phyloP scores from a whole-genome alignment of 148 eudicot species.

The Rhododendron mucronatum region DNA sequence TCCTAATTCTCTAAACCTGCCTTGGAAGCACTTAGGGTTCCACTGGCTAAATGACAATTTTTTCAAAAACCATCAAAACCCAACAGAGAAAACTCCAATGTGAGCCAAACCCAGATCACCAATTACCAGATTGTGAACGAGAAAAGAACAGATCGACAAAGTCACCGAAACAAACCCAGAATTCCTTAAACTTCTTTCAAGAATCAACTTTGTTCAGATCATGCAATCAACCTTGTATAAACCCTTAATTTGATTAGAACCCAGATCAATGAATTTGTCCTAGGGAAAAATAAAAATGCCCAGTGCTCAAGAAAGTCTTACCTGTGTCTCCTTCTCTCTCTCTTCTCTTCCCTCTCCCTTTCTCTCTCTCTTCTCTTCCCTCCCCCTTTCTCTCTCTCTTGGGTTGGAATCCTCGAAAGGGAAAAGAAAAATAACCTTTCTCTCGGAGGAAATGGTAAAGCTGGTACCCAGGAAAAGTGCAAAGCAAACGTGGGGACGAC shows the following conservation, averaged over 20 bases:
- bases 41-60: slow-evolving; percentile 5
- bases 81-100: slow-evolving; percentile 15
- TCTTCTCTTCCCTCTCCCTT: not conserved
- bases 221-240: not conserved
- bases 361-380: not conserved
- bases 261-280: slow-evolving; percentile 10
- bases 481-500: slow-evolving; percentile 47
- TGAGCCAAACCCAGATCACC: slow-evolving; percentile 43
- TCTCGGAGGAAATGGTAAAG: slow-evolving; percentile 22
- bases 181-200: not conserved
- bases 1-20: slow-evolving; percentile 7
- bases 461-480: slow-evolving; percentile 31
- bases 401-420: not conserved
- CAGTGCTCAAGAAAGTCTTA: slow-evolving; percentile 11
- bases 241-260: not conserved
- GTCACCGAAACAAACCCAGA: not conserved
- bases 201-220: not conserved
- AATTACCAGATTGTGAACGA: slow-evolving; percentile 12
- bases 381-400: not conserved
- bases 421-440: not conserved
- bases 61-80: slow-evolving; percentile 15
- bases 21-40: slow-evolving; percentile 9
- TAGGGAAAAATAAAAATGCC: not conserved
- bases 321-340: slow-evolving; percentile 5
- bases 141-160: slow-evolving; percentile 13